A percentile compares a stretch with the other conserved stretches of the same genome.
phyloP scores from a whole-genome alignment of 2,329 filamentous ascomycete genomes.

The Fusarium robinianum region DNA sequence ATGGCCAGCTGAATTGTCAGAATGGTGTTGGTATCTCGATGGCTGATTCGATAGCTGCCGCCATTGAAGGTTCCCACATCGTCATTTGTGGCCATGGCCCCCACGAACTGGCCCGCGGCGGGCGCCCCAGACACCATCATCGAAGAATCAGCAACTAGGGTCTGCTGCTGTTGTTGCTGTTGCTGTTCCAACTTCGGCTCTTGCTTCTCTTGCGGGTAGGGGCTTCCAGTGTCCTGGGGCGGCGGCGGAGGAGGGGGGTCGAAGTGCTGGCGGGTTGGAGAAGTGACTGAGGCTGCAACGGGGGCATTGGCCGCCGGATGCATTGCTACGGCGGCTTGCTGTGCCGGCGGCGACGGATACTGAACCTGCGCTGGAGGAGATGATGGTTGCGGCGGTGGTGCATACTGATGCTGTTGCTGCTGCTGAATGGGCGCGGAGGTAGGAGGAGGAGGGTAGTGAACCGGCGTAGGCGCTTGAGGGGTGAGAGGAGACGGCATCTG shows the following conservation, averaged over 20 bases:
- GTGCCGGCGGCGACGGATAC: constrained; percentile 36
- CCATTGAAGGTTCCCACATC: constrained; percentile 98
- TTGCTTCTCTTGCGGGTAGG: constrained; percentile 40
- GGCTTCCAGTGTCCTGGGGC: constrained; percentile 25
- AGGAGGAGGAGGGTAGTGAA: constrained; percentile 29
- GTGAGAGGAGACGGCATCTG: constrained; percentile 34
- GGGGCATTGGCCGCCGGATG: constrained; percentile 34
- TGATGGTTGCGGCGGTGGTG: constrained; percentile 14
- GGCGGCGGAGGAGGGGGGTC: constrained; percentile 37
- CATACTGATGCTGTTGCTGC: constrained; percentile 33
- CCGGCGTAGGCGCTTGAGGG: constrained; percentile 23
- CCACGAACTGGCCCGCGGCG: constrained; percentile 62
- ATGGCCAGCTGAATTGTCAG: constrained; percentile 88
- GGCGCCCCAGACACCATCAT: constrained; percentile 47
- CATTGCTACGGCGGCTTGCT: constrained; percentile 30
- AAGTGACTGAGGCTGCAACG: constrained; percentile 23
- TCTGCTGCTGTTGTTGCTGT: constrained; percentile 27
- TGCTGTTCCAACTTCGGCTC: constrained; percentile 27
- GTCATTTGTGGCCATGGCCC: constrained; percentile 67
- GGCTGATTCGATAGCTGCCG: constrained; percentile 89
- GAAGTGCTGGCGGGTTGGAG: constrained; percentile 36
- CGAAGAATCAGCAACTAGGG: constrained; percentile 36
- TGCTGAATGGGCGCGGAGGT: constrained; percentile 27
- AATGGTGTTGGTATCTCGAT: constrained; percentile 88
- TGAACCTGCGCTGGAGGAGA: constrained; percentile 28